Base-by-base conservation (phyloP, 2,329 filamentous ascomycete species). In the Pseudocercospora fijiensis region DNA sequence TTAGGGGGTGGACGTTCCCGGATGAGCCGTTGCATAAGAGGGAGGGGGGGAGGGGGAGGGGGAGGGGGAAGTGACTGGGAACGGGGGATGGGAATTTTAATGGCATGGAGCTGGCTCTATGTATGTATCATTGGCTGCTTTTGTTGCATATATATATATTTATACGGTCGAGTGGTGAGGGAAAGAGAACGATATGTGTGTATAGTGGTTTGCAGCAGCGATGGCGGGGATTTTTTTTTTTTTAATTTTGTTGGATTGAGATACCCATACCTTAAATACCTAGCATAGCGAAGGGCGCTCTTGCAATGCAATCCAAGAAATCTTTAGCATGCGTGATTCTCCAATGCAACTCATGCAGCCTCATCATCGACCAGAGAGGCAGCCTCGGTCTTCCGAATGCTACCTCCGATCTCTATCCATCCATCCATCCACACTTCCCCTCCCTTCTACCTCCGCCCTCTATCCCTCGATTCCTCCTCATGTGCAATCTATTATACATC, bases 1-100 rank as follows among this genome's bases (percentile, higher is more conserved):
- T 85, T 2, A 79, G 90, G 28, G 90, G 90, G 0, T 93, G 90
- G 90, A 85, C 91, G 0, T 84, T 87, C 78, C 90, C 90, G 1
- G 89, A 92, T 72, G 90, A 92, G 71, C 82, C 87, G 2, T 81
- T 92, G 10, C 87, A 87, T 8, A 82, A 89, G 71, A 88, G 90
- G 78, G 90, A 93, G 79, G 81, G 89, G 58, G 88, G 87, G 4
- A 87, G 59, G 61, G 65, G 80, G 81, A 86, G 62, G 57, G 60
- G 57, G 56, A 64, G 61, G 59, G 57, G 5, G 27, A 62, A 26
- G 49, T 57, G 33, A 52, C 24, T 53, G 53, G 41, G 49, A 58
- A 52, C 49, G 43, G 57, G 27, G n/a, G n/a, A n/a, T n/a, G n/a
- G n/a, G n/a, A n/a, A n/a, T n/a, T n/a, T n/a, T 70, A 65, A 67